phyloP scores from a whole-genome alignment of 2,329 filamentous ascomycete genomes.

The Pseudocercospora cruenta region DNA sequence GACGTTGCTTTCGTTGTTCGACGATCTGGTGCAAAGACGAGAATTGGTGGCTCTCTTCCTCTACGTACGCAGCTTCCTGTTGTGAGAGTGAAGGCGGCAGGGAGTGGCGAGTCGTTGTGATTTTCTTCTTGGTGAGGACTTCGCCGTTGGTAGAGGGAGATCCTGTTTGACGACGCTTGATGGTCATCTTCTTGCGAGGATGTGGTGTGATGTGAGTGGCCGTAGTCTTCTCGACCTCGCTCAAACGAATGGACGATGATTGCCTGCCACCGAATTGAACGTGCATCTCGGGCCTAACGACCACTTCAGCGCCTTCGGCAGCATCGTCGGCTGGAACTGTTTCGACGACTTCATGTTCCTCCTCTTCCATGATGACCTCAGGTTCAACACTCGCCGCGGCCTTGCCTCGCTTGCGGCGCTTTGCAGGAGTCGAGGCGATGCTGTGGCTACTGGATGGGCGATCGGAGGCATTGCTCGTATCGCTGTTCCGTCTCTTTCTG shows the following conservation, averaged over 20 bases:
- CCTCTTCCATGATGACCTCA: constrained; percentile 35
- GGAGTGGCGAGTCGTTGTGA: constrained; percentile 37
- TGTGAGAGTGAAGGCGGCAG: constrained; percentile 35
- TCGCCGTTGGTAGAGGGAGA: constrained; percentile 30
- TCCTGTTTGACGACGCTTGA: constrained; percentile 39
- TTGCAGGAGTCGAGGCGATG: constrained; percentile 27
- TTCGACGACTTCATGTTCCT: constrained; percentile 26
- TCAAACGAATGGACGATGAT: constrained; percentile 16
- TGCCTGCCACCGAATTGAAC: constrained; percentile 36
- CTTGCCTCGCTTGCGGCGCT: constrained; percentile 31
- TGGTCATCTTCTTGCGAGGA: constrained; percentile 33
- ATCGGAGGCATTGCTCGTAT: constrained; percentile 32
- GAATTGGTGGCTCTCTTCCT: constrained; percentile 33
- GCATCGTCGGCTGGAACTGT: constrained; percentile 13
- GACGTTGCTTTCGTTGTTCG: constrained; percentile 40
- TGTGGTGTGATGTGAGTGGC: constrained; percentile 40
- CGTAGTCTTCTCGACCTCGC: constrained; percentile 28
- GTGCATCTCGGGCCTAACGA: constrained; percentile 28
- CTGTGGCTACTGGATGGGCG: constrained; percentile 30
- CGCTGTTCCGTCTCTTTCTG: constrained; percentile 34
- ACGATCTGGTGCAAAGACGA: constrained; percentile 38
- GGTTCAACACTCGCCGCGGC: constrained; percentile 29
- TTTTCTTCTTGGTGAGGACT: constrained; percentile 26
- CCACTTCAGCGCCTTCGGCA: constrained; percentile 23
- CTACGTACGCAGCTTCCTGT: constrained; percentile 26